Base-by-base conservation (phyloP, 179 eudicot genomes). In the Silene coronaria region DNA sequence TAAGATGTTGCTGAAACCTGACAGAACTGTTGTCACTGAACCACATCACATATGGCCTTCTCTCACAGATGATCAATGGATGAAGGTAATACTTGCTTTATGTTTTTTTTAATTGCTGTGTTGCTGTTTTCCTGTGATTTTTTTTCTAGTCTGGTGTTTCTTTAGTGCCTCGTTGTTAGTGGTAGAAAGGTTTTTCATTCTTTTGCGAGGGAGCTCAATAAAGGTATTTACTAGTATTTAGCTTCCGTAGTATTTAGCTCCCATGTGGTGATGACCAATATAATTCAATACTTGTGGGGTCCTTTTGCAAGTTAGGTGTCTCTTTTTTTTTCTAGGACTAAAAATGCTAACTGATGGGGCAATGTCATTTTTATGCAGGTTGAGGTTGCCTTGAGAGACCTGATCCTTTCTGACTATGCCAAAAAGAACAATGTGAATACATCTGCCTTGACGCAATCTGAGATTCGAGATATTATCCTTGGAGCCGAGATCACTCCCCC, bases 401-500 rank as follows among this genome's bases (percentile, higher is more conserved):
- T 93, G n/a, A 96, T 96, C 73, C 95, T 96, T 67, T 91, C 99
- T 5, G 97, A 96, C 77, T 96, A 96, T 82, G 99, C 97, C 74
- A 96, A 93, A 86, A 96, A 96, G 89, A 96, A 96, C 80, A 96
- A 96, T 70, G 99, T 96, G 68, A 96, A 91, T 80, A 93, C 99
- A 12, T 93, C 99, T 46, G 96, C 99, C 58, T 83, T 96, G 73
- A 96, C 99, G 3, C 97, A 92, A 62, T 96, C 99, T 70, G 99
- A 96, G 81, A 93, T 96, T 58, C 97, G 97, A 74, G 99, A 96
- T 83, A 91, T 96, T 12, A 96, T 96, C 21, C 99, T 96, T 82
- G 99, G 99, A 73, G 99, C 99, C 57, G 99, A 96, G 84, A 96
- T 96, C 57, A 93, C 99, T 67, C 99, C 97, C 19, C 97, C 97